These are phyloP conservation scores for Ustulina deusta DNA, from an alignment of 2,329 filamentous ascomycete genomes.

Conservation along the genomic window DNA sequence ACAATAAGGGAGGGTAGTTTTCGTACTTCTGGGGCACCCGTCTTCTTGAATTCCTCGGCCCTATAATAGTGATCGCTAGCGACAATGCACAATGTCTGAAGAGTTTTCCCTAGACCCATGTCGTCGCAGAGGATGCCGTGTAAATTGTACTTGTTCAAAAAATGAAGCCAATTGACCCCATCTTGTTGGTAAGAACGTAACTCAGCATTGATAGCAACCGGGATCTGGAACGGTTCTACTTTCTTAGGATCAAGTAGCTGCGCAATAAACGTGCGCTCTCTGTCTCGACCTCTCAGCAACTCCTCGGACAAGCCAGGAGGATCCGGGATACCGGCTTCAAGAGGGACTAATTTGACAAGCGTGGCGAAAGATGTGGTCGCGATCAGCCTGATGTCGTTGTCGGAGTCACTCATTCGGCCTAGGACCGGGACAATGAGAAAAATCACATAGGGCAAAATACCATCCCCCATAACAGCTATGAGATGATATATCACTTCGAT, in stretches of 20 bases:
- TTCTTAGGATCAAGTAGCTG: conserved; percentile 98
- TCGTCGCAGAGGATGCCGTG: conserved; percentile 99
- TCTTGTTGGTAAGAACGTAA: conserved; percentile 98
- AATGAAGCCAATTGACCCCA: conserved; percentile 98
- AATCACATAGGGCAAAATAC: conserved; percentile 96
- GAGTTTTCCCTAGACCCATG: conserved; percentile 97
- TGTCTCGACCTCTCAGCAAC: conserved; percentile 87
- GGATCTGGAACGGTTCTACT: conserved; percentile 92
- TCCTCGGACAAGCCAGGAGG: conserved; percentile 92
- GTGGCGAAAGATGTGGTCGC: conserved; percentile 98
- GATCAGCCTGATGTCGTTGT: conserved; percentile 93
- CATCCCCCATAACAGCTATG: conserved; percentile 97
- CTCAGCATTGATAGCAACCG: conserved; percentile 96
- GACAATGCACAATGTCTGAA: conserved; percentile 97
- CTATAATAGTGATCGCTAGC: conserved; percentile 96
- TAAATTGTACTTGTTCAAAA: conserved; percentile 97
- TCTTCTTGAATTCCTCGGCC: conserved; percentile 89
- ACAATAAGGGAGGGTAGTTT: conserved; percentile 92
- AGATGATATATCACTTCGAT: conserved; percentile 97
- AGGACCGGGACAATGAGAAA: conserved; percentile 98
- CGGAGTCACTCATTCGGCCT: conserved; percentile 97
- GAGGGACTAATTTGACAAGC: conserved; percentile 93
- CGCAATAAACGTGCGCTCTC: conserved; percentile 94
- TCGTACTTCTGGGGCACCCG: conserved; percentile 80
- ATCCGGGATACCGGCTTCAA: conserved; percentile 97